phyloP scores from a whole-genome alignment of 2,329 filamentous ascomycete species.

The Rhytidhysteron rufulum region DNA sequence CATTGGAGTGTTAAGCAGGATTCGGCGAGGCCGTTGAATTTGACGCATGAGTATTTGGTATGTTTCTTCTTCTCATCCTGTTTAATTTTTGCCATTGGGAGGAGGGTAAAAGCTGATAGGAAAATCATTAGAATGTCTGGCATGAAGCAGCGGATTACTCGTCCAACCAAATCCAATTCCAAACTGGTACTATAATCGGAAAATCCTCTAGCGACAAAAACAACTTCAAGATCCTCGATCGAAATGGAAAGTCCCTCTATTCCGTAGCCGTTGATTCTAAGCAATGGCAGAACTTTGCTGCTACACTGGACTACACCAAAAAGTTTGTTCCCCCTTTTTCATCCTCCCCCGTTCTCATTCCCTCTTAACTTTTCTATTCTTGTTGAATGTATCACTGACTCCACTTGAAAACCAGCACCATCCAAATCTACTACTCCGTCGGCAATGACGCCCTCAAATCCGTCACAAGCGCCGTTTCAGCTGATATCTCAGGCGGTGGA shows the following conservation, averaged over 20 bases:
- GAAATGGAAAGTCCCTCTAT: slow-evolving; percentile 42
- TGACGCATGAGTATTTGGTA: slow-evolving; percentile 59
- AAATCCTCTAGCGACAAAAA: slow-evolving; percentile 47
- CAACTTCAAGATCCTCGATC: slow-evolving; percentile 38
- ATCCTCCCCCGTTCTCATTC: neutral
- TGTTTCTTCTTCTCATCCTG: slow-evolving; percentile 52
- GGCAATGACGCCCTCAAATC: slow-evolving; percentile 43
- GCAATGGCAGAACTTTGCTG: slow-evolving; percentile 60
- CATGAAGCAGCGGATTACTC: slow-evolving; percentile 39
- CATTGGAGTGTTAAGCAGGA: slow-evolving; percentile 60
- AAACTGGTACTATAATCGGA: slow-evolving; percentile 52
- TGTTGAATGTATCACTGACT: too few species aligned
- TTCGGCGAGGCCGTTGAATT: slow-evolving; percentile 49
- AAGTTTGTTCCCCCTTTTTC: slow-evolving; percentile 40
- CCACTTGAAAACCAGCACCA: too few species aligned
- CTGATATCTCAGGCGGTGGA: slow-evolving; percentile 55
- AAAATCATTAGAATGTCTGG: slow-evolving; percentile 27
- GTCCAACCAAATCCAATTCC: slow-evolving; percentile 45
- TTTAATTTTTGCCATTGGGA: slow-evolving; percentile 32
- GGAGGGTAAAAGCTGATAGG: slow-evolving; percentile 1
- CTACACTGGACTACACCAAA: slow-evolving; percentile 54
- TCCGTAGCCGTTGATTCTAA: slow-evolving; percentile 48
- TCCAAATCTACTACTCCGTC: slow-evolving; percentile 56
- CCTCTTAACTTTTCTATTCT: too few species aligned
- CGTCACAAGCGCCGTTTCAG: slow-evolving; percentile 45